These are phyloP conservation scores for Raddia distichophylla DNA, from an alignment of 176 grass and related monocot genomes.

Conservation along the genomic window DNA sequence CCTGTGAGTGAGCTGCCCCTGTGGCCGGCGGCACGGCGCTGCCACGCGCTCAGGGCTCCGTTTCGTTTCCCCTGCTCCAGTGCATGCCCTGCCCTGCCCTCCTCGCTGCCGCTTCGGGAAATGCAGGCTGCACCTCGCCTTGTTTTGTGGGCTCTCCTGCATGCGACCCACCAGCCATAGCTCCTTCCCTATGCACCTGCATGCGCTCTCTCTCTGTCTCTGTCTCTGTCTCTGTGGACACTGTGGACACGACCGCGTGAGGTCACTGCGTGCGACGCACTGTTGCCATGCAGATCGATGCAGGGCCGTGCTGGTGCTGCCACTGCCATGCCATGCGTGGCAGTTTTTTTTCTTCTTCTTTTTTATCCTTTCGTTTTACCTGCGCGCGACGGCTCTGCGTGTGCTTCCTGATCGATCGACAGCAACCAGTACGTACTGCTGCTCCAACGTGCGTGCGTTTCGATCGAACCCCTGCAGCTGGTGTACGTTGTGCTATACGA, in stretches of 20 bases:
- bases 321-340: not conserved
- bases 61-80: conserved; percentile 51
- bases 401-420: too few species aligned
- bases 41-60: conserved; percentile 12
- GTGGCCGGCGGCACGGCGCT: too few species aligned
- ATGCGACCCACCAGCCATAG: not conserved
- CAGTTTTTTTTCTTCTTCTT: not conserved
- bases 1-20: too few species aligned
- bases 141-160: conserved; percentile 47
- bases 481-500: too few species aligned
- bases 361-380: too few species aligned
- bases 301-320: not conserved
- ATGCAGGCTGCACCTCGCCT: conserved; percentile 39
- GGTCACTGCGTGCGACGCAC: conserved; percentile 46
- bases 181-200: conserved; percentile 34
- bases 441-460: too few species aligned
- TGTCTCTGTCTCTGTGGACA: not conserved
- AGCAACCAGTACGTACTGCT: too few species aligned
- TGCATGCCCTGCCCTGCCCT: conserved; percentile 36
- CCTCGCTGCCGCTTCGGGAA: conserved; percentile 56
- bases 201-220: conserved; percentile 1
- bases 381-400: too few species aligned
- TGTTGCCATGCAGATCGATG: conserved; percentile 39
- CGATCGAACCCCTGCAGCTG: too few species aligned
- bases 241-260: conserved; percentile 52